Conservation (phyloP, 306 rosid genomes). For the Hippophae rhamnoides region DNA sequence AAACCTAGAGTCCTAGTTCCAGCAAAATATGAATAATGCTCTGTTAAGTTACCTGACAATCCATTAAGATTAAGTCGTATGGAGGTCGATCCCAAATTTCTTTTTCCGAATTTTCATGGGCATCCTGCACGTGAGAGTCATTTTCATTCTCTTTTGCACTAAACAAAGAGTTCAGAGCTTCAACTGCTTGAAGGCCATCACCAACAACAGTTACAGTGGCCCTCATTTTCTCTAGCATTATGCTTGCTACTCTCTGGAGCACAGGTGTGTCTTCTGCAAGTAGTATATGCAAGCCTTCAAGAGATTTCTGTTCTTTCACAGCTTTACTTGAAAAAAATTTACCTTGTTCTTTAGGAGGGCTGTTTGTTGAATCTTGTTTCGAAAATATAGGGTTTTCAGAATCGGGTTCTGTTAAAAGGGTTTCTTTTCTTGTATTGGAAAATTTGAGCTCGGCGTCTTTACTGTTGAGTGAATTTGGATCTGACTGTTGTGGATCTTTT, state of each 20-base stretch:
- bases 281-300: constrained; percentile 71
- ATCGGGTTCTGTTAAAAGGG: constrained; percentile 23
- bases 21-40: constrained; percentile 1
- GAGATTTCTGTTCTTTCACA: constrained; percentile 45
- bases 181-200: constrained; percentile 92
- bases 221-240: constrained; percentile 98
- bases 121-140: constrained; percentile 34
- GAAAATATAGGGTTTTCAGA: constrained; percentile 23
- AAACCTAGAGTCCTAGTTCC: too few relatives aligned
- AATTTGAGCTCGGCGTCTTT: constrained; percentile 19
- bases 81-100: constrained; percentile 30
- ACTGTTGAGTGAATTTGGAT: constrained; percentile 11
- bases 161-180: constrained; percentile 48
- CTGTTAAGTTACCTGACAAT: constrained; percentile 70
- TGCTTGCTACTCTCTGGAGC: constrained; percentile 88
- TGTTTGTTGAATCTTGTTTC: constrained; percentile 20
- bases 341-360: constrained; percentile 18
- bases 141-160: constrained; percentile 34
- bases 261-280: constrained; percentile 97
- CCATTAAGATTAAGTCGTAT: constrained; percentile 90
- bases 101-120: constrained; percentile 30
- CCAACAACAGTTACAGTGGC: constrained; percentile 76
- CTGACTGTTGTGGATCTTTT: constrained; percentile 31
- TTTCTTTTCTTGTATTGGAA: constrained; percentile 15
- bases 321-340: constrained; percentile 29